Evolutionary conservation across 2,329 filamentous ascomycete genomes (phyloP), one percentile per base, ranked within the genome.

Genomic region (Colletotrichum abscissum): DNA sequence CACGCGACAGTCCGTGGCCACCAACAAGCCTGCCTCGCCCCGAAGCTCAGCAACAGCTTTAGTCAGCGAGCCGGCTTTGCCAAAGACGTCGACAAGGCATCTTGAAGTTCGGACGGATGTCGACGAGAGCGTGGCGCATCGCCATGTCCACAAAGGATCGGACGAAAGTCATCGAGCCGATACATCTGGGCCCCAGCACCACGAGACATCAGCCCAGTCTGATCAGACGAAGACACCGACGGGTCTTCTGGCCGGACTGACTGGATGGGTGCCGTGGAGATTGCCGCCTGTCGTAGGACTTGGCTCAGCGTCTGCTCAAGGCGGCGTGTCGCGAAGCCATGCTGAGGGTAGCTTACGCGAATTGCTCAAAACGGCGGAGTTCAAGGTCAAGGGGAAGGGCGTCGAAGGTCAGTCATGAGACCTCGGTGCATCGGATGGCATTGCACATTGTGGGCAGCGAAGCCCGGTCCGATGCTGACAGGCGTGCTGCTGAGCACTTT

Each of bases 341-440:
- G 90, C 90, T 1, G 89, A 90, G 78, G 88, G 88, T 1, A 90
- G 86, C 67, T 81, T 92, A 26, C 83, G 88, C 67, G 85, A 89
- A 55, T 78, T 92, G 22, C 80, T 92, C 12, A 87, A 83, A 74
- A 77, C 77, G 16, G 77, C 80, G 5, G 79, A 82, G 52, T 59
- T 24, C 46, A 76, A 72, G 26, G 70, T 59, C 49, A 84, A 84
- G 74, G 82, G 80, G 9, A 84, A 84, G 70, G 78, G 76, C 1
- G 74, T 79, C 2, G 80, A 82, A 42, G 76, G 66, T 19, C 55
- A 64, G 19, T 28, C 64, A 16, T 75, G 72, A 74, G 49, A 33
- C 55, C 6, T 12, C 9, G 14, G 22, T 30, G 16, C 3, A 46
- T 8, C 11, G 22, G 8, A 16, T 49, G 19, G 35, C 6, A 5